phyloP scores from a whole-genome alignment of 2,329 filamentous ascomycete genomes.

The Amphichorda felina region DNA sequence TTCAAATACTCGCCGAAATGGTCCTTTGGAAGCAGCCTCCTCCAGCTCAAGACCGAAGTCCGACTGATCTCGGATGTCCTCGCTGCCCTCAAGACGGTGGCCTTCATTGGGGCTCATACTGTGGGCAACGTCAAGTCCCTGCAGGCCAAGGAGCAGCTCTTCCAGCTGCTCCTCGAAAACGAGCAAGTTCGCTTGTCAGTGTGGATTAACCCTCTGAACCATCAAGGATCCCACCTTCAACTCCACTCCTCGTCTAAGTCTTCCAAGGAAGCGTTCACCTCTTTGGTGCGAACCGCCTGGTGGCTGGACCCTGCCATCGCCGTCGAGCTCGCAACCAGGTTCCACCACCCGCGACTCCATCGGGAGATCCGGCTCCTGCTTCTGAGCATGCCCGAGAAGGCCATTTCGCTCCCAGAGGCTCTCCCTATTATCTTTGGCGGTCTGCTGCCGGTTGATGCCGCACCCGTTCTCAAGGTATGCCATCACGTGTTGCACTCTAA shows the following conservation, averaged over 20 bases:
- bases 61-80: conserved; percentile 69
- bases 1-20: conserved; percentile 74
- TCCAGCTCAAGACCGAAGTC: conserved; percentile 90
- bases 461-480: conserved; percentile 64
- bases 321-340: conserved; percentile 72
- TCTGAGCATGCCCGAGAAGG: conserved; percentile 73
- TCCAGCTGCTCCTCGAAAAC: conserved; percentile 69
- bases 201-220: conserved; percentile 75
- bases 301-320: conserved; percentile 72
- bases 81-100: conserved; percentile 50
- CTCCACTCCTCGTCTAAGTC: conserved; percentile 14
- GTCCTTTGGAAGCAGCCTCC: conserved; percentile 89
- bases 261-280: conserved; percentile 33
- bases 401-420: conserved; percentile 69
- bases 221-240: conserved; percentile 25
- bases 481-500: no score
- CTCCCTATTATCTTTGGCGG: conserved; percentile 72
- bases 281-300: conserved; percentile 76
- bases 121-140: conserved; percentile 51
- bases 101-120: conserved; percentile 42
- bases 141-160: conserved; percentile 70
- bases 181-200: conserved; percentile 76
- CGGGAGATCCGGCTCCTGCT: conserved; percentile 71
- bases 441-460: conserved; percentile 65
- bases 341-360: conserved; percentile 60